Conservation (phyloP, 2,329 filamentous ascomycete species). For the Trichoderma oligosporum region DNA sequence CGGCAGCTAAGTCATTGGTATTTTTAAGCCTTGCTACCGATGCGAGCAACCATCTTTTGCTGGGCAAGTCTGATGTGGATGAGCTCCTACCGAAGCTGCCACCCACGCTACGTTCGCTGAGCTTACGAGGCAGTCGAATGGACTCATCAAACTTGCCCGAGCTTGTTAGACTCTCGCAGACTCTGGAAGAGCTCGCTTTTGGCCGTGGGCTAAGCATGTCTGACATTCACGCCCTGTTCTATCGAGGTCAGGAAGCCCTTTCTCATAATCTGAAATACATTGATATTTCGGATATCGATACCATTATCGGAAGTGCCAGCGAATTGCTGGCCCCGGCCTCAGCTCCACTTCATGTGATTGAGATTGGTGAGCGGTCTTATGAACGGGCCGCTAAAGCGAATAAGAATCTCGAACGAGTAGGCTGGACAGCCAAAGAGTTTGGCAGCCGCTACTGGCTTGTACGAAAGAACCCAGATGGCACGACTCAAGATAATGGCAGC, state of each 20-base stretch:
- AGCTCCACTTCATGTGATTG: conserved; percentile 70
- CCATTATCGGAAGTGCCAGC: conserved; percentile 58
- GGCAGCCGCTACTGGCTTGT: conserved; percentile 66
- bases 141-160: conserved; percentile 59
- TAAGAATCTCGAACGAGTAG: conserved; percentile 56
- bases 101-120: conserved; percentile 65
- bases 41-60: conserved; percentile 65
- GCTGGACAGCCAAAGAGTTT: conserved; percentile 70
- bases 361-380: conserved; percentile 67
- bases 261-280: conserved; percentile 67
- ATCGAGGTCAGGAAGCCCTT: conserved; percentile 42
- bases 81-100: conserved; percentile 64
- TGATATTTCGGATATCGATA: conserved; percentile 63
- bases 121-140: conserved; percentile 71
- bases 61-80: conserved; percentile 63
- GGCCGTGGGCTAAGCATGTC: conserved; percentile 62
- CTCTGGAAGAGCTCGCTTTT: conserved; percentile 71
- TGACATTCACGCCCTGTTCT: conserved; percentile 64
- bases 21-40: conserved; percentile 73
- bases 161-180: conserved; percentile 61
- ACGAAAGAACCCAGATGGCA: conserved; percentile 41
- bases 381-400: conserved; percentile 60
- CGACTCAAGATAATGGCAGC: conserved; percentile 43
- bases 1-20: conserved; percentile 61
- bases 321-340: conserved; percentile 56